Conservation (phyloP, 257 asterid species). For the Penstemon eatonii region DNA sequence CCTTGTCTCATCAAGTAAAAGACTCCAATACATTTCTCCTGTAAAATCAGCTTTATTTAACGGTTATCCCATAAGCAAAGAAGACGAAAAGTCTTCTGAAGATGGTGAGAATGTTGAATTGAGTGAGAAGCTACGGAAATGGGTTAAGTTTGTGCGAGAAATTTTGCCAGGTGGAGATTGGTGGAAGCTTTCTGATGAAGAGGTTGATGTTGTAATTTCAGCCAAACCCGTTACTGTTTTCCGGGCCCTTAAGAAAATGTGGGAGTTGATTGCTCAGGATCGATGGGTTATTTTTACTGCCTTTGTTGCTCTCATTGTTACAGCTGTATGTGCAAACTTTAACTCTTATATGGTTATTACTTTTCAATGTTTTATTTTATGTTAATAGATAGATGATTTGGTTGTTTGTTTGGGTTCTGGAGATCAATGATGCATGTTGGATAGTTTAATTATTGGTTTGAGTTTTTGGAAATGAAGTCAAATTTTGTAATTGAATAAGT, state of each 20-base stretch:
- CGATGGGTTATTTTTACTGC: constrained; percentile 80
- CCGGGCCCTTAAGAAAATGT: constrained; percentile 74
- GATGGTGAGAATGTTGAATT: constrained; percentile 30
- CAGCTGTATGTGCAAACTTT: constrained; percentile 69
- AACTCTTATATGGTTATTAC: constrained; percentile 1
- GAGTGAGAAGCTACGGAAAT: constrained; percentile 49
- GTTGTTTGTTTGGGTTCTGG: not conserved
- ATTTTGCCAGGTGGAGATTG: constrained; percentile 83
- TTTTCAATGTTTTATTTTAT: not conserved
- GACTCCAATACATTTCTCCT: constrained; percentile 40
- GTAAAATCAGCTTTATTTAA: constrained; percentile 52
- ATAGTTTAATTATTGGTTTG: constrained; percentile 2
- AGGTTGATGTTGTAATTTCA: constrained; percentile 40
- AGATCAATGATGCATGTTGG: not conserved
- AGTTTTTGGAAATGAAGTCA: not conserved
- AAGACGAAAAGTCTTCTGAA: constrained; percentile 21
- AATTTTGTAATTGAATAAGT: constrained; percentile 19
- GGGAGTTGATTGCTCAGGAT: constrained; percentile 84
- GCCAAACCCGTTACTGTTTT: constrained; percentile 90
- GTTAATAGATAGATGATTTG: constrained; percentile 14
- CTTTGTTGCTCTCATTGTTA: constrained; percentile 63
- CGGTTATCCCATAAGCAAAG: constrained; percentile 48
- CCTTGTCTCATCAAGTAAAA: constrained; percentile 22
- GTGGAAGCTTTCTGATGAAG: constrained; percentile 78
- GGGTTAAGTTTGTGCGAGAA: constrained; percentile 48